These are phyloP conservation scores for Tausonia pullulans DNA, from an alignment of 1,284 basidiomycete genomes.

Conservation along the genomic window DNA sequence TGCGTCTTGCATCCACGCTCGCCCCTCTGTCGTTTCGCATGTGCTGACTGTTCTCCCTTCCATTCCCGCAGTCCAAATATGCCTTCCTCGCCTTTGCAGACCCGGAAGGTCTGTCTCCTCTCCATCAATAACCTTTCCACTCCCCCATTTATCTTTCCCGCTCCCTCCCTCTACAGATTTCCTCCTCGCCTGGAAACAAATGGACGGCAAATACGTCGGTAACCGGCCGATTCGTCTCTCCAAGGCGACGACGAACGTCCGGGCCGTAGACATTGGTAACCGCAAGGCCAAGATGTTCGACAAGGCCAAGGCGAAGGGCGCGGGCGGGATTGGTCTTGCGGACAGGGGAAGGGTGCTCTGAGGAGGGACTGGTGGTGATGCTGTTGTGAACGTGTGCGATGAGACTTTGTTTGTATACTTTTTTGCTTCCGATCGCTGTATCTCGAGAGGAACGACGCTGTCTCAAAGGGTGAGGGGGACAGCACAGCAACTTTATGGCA, in stretches of 20 bases:
- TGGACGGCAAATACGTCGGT: constrained; percentile 98
- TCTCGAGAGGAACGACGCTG: no score
- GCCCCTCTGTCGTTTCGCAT: background rate
- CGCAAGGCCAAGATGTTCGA: constrained; percentile 56
- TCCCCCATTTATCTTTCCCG: background rate
- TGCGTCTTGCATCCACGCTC: background rate
- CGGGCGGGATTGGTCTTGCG: constrained; percentile 11
- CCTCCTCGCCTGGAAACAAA: constrained; percentile 96
- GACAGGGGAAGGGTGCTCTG: constrained; percentile 13
- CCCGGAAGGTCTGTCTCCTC: constrained; percentile 47
- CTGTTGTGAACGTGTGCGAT: background rate
- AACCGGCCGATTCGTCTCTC: constrained; percentile 85
- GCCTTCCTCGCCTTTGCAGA: constrained; percentile 97
- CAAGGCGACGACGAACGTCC: constrained; percentile 69
- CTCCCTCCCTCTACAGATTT: constrained; percentile 48
- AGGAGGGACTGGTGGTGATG: background rate
- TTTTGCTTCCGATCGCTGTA: no score
- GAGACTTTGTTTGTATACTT: no score
- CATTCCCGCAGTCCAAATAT: constrained; percentile 64
- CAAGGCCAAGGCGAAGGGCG: background rate
- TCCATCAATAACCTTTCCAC: background rate
- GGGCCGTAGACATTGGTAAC: constrained; percentile 86
- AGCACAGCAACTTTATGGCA: no score
- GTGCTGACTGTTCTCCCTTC: background rate
- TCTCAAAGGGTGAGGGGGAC: no score